Evolutionary conservation across 1,139 yeast genomes (phyloP), one percentile per base, ranked within the genome.

Genomic region (Taphrina sp.): DNA sequence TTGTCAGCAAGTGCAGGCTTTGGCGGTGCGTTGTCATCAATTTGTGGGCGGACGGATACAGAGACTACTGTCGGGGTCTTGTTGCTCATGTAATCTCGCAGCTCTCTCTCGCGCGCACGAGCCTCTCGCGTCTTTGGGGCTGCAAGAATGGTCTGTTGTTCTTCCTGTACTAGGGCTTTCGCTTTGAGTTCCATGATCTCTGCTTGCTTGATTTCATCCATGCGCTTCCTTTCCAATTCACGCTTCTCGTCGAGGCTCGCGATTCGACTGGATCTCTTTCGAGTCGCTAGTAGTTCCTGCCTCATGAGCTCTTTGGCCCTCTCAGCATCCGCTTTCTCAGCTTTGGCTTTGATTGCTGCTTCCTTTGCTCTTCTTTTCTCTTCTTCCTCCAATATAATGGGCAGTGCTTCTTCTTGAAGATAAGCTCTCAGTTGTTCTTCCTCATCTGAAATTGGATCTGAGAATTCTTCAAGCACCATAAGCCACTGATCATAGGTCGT

Each of bases 181-280:
- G 53, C 44, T 10, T 31, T 23, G 22, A 8, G n/a, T 34, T 49
- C 39, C 7, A 49, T 16, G 28, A 39, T 39, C 5, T 39, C 39
- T 5, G n/a, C 19, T 10, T 34, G 45, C 8, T 22, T 33, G 16
- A 23, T n/a, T 17, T 31, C 54, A 19, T 38, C 54, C 38, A n/a
- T 33, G 7, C 39, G 54, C 17, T 23, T 12, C n/a, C 37, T 19
- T 24, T 38, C 39, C 12, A 20, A 33, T 29, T 49, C 46, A 3
- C 54, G 54, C 22, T 34, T 41, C 26, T 42, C 51, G 10, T 52
- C 56, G 8, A 34, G 22, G 16, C 16, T 28, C 22, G 41, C 43
- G 19, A 52, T 52, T 3, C 56, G 49, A 7, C 47, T 39, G 19
- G 56, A 52, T 12, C 56, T 35, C 29, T 52, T 52, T 17, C 56